phyloP scores from a whole-genome alignment of 2,329 filamentous ascomycete genomes.

The Escovopsis sp. region DNA sequence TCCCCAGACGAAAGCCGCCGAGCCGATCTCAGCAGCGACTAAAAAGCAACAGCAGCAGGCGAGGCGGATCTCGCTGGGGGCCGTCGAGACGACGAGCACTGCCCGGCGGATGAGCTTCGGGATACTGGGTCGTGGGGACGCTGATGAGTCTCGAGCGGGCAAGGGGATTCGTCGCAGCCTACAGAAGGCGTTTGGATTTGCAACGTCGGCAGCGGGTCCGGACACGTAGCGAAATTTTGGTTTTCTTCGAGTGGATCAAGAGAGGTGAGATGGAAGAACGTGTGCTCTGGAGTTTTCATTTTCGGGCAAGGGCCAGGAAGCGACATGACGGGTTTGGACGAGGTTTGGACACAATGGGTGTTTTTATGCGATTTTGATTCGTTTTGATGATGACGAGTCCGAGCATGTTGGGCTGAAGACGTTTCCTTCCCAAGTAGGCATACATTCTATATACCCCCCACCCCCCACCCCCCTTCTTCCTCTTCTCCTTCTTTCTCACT shows the following conservation, averaged over 20 bases:
- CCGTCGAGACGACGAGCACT: constrained; percentile 13
- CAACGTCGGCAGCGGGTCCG: constrained; percentile 9
- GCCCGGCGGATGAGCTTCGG: constrained; percentile 33
- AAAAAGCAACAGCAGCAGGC: constrained; percentile 25
- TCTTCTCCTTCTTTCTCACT: too few relatives aligned
- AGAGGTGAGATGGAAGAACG: constrained; percentile 1
- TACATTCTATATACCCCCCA: constrained; percentile 9
- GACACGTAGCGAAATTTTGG: background rate
- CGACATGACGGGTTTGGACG: too few relatives aligned
- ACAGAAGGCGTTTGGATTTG: constrained; percentile 30
- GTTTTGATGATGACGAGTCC: too few relatives aligned
- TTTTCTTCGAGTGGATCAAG: background rate
- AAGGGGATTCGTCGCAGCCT: constrained; percentile 32
- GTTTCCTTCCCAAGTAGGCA: constrained; percentile 6
- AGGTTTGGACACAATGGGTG: too few relatives aligned
- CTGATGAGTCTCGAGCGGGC: constrained; percentile 17
- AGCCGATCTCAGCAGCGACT: constrained; percentile 20
- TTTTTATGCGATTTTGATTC: too few relatives aligned
- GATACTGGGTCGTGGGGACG: constrained; percentile 27
- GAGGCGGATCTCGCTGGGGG: constrained; percentile 11
- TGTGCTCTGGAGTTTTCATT: constrained; percentile 2
- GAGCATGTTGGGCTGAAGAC: background rate
- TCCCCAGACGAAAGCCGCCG: constrained; percentile 32
- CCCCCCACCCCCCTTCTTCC: too few relatives aligned
- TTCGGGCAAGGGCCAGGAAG: background rate